Evolutionary conservation across 345 rosid species (phyloP), one percentile per base, ranked within the genome.

Genomic region (Brassica cretica): DNA sequence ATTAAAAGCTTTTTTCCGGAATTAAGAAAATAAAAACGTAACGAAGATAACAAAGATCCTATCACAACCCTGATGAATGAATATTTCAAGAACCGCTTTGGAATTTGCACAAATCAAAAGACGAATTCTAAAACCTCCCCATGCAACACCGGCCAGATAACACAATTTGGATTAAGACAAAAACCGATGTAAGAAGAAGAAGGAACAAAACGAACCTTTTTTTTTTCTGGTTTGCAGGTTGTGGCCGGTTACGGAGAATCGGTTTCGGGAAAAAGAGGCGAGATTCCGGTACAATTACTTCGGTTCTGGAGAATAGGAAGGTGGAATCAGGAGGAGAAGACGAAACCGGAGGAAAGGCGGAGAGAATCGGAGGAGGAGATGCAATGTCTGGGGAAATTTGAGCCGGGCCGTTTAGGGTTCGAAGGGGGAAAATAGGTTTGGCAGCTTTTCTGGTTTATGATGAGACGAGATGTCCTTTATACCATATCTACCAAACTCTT

Each of bases 361-460:
- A 58, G 5, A 58, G 19, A 78, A 55, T 19, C 44, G 15, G 65
- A 55, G 58, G 46, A n/a, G 9, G 39, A 21, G 3, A 37, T 8
- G 72, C 76, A 72, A 78, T 72, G 81, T 18, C 71, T 55, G 76
- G 35, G 29, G 8, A 78, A 71, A 2, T 58, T 49, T 0, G 62
- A 78, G 64, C 77, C 62, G 76, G 72, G 73, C 18, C 67, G 72
- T 72, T 68, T 24, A 66, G 76, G 81, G 73, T 78, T 66, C 18
- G 56, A 14, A 51, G 2, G 56, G 8, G 51, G 6, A 56, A 71
- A 70, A 35, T 69, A 78, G 65, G 81, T 78, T 78, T 1, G 76
- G 77, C 81, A 72, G 81, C 76, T 66, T 71, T 78, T 41, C 81
- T 78, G 81, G 81, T 77, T 77, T 78, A 66, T 64, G 65, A 24